Evolutionary conservation across 768 basidiomycete species (phyloP).

Genomic region (Suillus fuscotomentosus): DNA sequence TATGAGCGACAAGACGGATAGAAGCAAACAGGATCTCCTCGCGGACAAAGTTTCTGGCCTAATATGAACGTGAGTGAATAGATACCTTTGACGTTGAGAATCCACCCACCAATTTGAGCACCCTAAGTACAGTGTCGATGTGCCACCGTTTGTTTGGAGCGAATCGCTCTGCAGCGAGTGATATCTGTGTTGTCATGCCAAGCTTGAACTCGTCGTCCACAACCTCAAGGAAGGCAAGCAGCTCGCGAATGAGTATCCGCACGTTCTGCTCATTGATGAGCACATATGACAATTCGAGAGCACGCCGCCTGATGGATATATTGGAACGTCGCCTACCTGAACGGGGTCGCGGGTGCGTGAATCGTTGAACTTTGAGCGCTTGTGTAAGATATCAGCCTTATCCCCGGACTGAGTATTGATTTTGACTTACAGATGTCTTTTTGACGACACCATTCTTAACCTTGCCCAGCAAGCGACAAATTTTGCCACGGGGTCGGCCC

Average conservation of each 20-base stretch:
- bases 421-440: no score
- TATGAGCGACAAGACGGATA: slow-evolving; percentile 94
- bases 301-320: slow-evolving; percentile 95
- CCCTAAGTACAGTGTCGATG: slow-evolving; percentile 94
- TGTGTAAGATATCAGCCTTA: no score
- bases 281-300: slow-evolving; percentile 95
- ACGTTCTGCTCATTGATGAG: slow-evolving; percentile 96
- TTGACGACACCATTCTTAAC: no score
- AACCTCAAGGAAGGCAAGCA: slow-evolving; percentile 94
- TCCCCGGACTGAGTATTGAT: no score
- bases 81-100: neutral
- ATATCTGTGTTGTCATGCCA: slow-evolving; percentile 97
- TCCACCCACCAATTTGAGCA: slow-evolving; percentile 77
- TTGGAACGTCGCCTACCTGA: slow-evolving; percentile 26
- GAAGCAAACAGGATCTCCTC: slow-evolving; percentile 96
- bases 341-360: no score
- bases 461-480: no score
- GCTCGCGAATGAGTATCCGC: slow-evolving; percentile 85
- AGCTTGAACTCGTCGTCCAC: slow-evolving; percentile 99
- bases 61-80: slow-evolving; percentile 7
- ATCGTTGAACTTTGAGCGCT: no score
- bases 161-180: slow-evolving; percentile 91
- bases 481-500: no score
- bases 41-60: slow-evolving; percentile 98
- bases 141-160: slow-evolving; percentile 99